Evolutionary conservation across 768 basidiomycete genomes (phyloP).

Genomic region (Lactarius sanguifluus): DNA sequence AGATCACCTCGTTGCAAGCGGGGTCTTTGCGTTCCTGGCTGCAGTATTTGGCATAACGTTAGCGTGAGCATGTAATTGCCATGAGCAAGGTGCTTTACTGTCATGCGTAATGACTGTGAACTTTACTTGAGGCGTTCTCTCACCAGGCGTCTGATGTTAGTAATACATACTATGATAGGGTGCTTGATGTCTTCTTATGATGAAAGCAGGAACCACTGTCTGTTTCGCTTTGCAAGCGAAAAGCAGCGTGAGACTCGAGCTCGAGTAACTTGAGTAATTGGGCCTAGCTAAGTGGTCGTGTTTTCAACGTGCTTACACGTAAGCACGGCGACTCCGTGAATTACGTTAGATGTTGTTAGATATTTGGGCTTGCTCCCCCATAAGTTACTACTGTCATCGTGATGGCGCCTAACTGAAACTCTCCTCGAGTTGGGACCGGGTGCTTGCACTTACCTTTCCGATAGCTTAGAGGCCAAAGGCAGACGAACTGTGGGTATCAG

Average conservation of each 20-base stretch:
- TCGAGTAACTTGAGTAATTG: no score
- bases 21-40: conserved; percentile 17
- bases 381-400: no score
- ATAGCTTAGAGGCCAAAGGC: not conserved
- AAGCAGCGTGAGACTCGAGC: no score
- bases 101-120: not conserved
- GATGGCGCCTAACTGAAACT: not conserved
- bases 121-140: not conserved
- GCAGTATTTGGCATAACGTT: conserved; percentile 8
- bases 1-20: conserved; percentile 8
- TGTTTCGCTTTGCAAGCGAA: not conserved
- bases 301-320: no score
- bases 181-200: not conserved
- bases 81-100: not conserved
- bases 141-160: not conserved
- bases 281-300: no score
- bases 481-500: no score
- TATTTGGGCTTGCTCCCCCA: not conserved
- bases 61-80: not conserved
- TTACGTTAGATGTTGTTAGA: not conserved
- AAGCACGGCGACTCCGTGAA: not conserved
- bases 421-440: no score
- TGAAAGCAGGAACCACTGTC: not conserved
- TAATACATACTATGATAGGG: not conserved
- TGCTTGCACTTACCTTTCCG: not conserved